Evolutionary conservation across 352 stramenopile species (phyloP).

Genomic region (Globisporangium carolinianum): DNA sequence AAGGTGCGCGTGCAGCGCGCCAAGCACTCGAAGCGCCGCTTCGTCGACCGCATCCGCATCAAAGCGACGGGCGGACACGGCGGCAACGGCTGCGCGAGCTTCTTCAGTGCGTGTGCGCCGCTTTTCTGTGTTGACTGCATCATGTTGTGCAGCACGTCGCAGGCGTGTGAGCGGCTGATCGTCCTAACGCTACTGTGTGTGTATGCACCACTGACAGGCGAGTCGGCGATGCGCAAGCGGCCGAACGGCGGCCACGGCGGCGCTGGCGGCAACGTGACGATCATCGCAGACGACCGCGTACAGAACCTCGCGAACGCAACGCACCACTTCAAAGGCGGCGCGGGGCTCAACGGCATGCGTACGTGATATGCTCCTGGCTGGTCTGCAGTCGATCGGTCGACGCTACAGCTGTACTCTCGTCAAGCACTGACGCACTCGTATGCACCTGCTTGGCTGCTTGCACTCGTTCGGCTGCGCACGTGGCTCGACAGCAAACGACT

Average conservation of each 20-base stretch:
- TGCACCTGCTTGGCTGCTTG: conserved; percentile 1
- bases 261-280: conserved; percentile 72
- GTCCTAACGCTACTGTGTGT: not conserved
- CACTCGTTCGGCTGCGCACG: not conserved
- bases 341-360: conserved; percentile 81
- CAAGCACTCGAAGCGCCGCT: conserved; percentile 86
- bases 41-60: conserved; percentile 87
- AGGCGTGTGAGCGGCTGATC: no score
- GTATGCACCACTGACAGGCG: conserved; percentile 11
- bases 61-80: conserved; percentile 84
- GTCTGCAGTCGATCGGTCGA: not conserved
- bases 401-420: not conserved
- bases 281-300: conserved; percentile 62
- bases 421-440: not conserved
- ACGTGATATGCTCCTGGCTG: conserved; percentile 14
- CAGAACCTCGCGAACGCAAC: conserved; percentile 82
- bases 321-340: conserved; percentile 78
- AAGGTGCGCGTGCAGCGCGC: conserved; percentile 77
- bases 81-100: conserved; percentile 85
- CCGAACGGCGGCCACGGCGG: conserved; percentile 83
- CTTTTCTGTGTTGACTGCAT: not conserved
- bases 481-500: conserved; percentile 53
- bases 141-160: no score
- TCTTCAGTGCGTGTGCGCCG: conserved; percentile 46
- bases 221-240: conserved; percentile 65